Conservation (phyloP, 495 filamentous ascomycete genomes). For the Rhizodiscina lignyota region DNA sequence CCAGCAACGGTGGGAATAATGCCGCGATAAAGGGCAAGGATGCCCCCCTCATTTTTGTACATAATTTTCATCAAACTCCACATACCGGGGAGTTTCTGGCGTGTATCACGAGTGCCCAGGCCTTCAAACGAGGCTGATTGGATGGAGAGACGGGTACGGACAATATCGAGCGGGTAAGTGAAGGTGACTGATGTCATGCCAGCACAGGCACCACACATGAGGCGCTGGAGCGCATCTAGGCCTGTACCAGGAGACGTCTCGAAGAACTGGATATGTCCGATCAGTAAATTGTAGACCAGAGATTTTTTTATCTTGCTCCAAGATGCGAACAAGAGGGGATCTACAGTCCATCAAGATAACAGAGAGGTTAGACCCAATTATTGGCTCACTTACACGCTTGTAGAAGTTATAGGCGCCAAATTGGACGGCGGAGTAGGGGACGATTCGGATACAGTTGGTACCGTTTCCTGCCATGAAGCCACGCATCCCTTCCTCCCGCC, state of each 20-base stretch:
- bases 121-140: conserved; percentile 84
- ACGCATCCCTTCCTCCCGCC: conserved; percentile 86
- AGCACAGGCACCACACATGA: conserved; percentile 73
- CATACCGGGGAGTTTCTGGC: conserved; percentile 75
- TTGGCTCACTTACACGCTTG: conserved; percentile 69
- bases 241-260: conserved; percentile 53
- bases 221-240: conserved; percentile 48
- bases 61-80: conserved; percentile 66
- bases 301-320: not conserved
- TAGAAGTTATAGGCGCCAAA: conserved; percentile 97
- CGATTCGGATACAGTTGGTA: conserved; percentile 94
- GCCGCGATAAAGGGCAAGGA: conserved; percentile 72
- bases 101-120: conserved; percentile 33
- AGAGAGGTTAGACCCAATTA: too few species aligned
- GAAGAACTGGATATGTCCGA: conserved; percentile 41
- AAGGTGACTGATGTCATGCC: conserved; percentile 83
- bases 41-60: conserved; percentile 81
- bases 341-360: too few species aligned
- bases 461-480: conserved; percentile 96
- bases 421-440: conserved; percentile 94
- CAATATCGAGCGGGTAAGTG: conserved; percentile 83
- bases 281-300: conserved; percentile 5
- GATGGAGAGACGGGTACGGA: conserved; percentile 86
- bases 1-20: conserved; percentile 88
- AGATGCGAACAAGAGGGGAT: too few species aligned